Percentiles rank a stretch among this genome's conserved stretches.
Evolutionary conservation across 345 rosid species (phyloP).

Genomic region (Cardiospermum halicacabum): DNA sequence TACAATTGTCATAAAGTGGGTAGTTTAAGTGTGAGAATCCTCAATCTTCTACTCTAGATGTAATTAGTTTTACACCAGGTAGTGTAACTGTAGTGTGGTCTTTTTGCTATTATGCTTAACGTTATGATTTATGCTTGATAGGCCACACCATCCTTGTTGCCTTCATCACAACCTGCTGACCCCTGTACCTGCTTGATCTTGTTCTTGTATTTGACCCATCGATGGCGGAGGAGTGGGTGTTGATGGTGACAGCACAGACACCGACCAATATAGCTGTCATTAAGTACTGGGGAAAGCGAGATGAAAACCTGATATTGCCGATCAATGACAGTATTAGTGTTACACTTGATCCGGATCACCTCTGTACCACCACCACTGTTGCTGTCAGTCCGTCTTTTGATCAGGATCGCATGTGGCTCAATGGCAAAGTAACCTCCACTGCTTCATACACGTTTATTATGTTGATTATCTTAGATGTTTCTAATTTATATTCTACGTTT

Average conservation of each 20-base stretch:
- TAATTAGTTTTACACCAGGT: no score
- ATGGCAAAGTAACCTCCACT: slow-evolving; percentile 67
- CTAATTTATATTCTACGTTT: no score
- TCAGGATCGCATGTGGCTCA: slow-evolving; percentile 98
- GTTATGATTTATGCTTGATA: no score
- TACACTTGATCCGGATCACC: slow-evolving; percentile 88
- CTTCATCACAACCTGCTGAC: no score
- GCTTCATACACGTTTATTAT: background rate
- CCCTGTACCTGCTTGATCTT: no score
- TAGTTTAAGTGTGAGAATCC: no score
- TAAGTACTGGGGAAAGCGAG: slow-evolving; percentile 97
- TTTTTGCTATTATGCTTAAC: no score
- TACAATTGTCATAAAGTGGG: no score
- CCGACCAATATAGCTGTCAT: slow-evolving; percentile 97
- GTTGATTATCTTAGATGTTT: background rate
- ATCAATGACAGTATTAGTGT: slow-evolving; percentile 95
- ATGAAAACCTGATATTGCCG: slow-evolving; percentile 83
- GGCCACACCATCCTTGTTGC: no score
- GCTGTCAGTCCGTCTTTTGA: slow-evolving; percentile 81
- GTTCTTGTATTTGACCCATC: no score
- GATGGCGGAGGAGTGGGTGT: slow-evolving; percentile 57
- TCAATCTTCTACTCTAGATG: no score
- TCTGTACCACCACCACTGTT: slow-evolving; percentile 91
- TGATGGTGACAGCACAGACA: slow-evolving; percentile 80
- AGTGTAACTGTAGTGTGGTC: no score